Evolutionary conservation across 2,329 filamentous ascomycete species (phyloP).

Genomic region (Venturia carpophila): DNA sequence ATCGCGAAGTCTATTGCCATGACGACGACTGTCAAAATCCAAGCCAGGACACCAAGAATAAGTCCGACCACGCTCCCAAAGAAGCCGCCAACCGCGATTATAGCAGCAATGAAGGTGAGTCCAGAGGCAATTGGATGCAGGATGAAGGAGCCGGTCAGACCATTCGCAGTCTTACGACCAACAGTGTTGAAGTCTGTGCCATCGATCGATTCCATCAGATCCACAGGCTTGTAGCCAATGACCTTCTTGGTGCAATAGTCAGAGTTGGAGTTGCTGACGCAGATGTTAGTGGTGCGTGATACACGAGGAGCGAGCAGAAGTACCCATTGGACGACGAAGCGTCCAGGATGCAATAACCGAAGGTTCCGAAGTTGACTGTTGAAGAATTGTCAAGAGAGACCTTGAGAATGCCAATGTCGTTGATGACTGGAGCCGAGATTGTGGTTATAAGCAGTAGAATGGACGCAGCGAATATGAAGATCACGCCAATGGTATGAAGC

Average conservation of each 20-base stretch:
- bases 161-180: neutral
- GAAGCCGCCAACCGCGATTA: neutral
- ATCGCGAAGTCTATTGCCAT: neutral
- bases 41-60: neutral
- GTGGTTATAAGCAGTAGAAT: neutral
- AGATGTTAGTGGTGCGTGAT: neutral
- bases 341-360: conserved; percentile 5
- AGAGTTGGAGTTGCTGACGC: neutral
- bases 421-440: conserved; percentile 5
- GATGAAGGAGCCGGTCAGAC: neutral
- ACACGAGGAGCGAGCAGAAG: neutral
- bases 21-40: conserved; percentile 5
- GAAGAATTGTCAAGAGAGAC: neutral
- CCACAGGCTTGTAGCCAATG: neutral
- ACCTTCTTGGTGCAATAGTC: neutral
- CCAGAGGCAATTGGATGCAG: neutral
- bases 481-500: conserved; percentile 7
- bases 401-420: neutral
- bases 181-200: neutral
- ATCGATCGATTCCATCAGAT: neutral
- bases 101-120: conserved; percentile 1
- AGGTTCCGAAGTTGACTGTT: neutral
- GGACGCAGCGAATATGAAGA: conserved; percentile 2
- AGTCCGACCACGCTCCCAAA: neutral
- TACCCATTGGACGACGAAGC: neutral